phyloP scores from a whole-genome alignment of 148 eudicot genomes.

The Fallopia convolvulus region DNA sequence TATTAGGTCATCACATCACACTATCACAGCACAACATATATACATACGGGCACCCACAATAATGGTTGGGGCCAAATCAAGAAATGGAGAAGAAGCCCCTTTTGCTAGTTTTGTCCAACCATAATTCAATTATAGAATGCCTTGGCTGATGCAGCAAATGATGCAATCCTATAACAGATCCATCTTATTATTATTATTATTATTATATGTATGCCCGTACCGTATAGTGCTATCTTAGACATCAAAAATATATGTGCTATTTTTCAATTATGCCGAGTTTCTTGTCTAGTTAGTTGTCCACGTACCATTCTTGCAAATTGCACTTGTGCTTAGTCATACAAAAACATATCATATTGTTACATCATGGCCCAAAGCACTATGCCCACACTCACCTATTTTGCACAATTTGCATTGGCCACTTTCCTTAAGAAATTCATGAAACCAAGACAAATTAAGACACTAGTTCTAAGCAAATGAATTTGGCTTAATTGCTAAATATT shows the following conservation, averaged over 20 bases:
- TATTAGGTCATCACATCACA: neutral
- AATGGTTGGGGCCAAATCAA: constrained; percentile 1
- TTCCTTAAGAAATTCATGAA: neutral
- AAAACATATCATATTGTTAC: neutral
- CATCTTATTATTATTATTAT: neutral
- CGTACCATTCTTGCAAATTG: neutral
- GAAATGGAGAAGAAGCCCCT: neutral
- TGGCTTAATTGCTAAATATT: too few relatives aligned
- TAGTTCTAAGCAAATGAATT: too few relatives aligned
- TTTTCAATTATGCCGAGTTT: neutral
- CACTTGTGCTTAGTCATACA: neutral
- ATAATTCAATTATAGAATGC: neutral
- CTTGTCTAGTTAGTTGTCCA: neutral
- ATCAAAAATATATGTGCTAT: neutral
- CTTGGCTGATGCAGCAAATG: neutral
- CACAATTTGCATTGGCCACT: neutral
- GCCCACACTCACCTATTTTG: neutral
- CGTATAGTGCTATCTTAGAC: neutral
- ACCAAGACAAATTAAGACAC: neutral
- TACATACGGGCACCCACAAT: neutral
- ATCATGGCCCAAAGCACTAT: neutral
- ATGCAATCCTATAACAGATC: constrained; percentile 6
- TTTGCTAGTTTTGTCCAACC: neutral
- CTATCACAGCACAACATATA: neutral
- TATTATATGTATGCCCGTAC: neutral